These are phyloP conservation scores for Candida glaebosa DNA, from an alignment of 805 yeast genomes.

Conservation along the genomic window DNA sequence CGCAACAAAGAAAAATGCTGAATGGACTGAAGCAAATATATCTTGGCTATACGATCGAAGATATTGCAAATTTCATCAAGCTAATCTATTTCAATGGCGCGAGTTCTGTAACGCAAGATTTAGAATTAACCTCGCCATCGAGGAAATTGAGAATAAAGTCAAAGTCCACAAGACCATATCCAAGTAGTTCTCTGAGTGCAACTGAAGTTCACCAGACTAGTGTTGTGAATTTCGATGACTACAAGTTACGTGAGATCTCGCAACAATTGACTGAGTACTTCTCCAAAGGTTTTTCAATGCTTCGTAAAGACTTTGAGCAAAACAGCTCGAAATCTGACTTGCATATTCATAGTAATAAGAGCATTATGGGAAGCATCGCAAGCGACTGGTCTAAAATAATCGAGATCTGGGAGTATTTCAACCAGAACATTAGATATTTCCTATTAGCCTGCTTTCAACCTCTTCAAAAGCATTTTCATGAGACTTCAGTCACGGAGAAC, in stretches of 20 bases:
- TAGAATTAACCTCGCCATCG: conserved; percentile 1
- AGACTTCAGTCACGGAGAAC: conserved; percentile 7
- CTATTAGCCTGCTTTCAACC: conserved; percentile 24
- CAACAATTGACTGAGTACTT: conserved; percentile 26
- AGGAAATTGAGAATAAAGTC: conserved; percentile 1
- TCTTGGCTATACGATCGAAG: conserved; percentile 27
- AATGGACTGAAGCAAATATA: conserved; percentile 21
- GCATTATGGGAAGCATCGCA: conserved; percentile 3
- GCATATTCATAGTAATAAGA: not conserved
- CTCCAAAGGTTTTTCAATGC: conserved; percentile 18
- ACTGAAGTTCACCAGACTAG: conserved; percentile 8
- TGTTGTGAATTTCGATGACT: conserved; percentile 19
- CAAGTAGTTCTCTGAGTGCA: conserved; percentile 11
- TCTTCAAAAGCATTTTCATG: conserved; percentile 17
- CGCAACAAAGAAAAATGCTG: conserved; percentile 19
- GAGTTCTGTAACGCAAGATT: not conserved
- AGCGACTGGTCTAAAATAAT: conserved; percentile 21
- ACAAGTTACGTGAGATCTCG: conserved; percentile 24
- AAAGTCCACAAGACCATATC: conserved; percentile 1
- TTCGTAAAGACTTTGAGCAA: conserved; percentile 18
- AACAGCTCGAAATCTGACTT: not conserved
- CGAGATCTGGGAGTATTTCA: conserved; percentile 26
- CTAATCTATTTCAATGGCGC: conserved; percentile 13
- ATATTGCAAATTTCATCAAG: conserved; percentile 20
- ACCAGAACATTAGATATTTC: conserved; percentile 21